Base-by-base conservation (phyloP, 2,329 filamentous ascomycete species). In the Paraphoma chrysanthemicola region DNA sequence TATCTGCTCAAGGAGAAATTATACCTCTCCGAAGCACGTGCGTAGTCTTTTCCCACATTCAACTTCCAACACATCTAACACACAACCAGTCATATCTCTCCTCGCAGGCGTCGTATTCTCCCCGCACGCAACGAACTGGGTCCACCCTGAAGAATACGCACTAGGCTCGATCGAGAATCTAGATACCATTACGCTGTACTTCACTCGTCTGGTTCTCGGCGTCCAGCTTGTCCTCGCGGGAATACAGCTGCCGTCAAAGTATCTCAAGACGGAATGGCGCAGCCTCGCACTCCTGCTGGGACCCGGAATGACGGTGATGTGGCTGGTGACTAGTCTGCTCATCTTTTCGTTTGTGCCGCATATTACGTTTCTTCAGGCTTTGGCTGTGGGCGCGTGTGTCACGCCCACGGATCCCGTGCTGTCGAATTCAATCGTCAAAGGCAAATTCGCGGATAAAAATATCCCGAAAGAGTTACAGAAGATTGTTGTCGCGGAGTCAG, bases 211-310 rank as follows among this genome's bases (percentile, higher is more conserved):
- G 0, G 93, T 97, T 0, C 86, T 97, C 0, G 93, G 93, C 3
- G 91, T 97, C 2, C 93, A 97, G 78, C 85, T 97, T 10, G 91
- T 97, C 8, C 82, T 97, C 6, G 93, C 93, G 0, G 93, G 93
- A 6, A 88, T 97, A 0, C 93, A 97, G 74, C 82, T 97, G 6
- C 93, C 93, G 0, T 91, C 88, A 71, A 89, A 90, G 57, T 97
- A 97, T 67, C 81, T 97, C 18, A 80, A 85, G 72, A 87, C 81
- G 63, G 88, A 97, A 86, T 93, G 91, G 90, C 90, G 86, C 69
- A 85, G 90, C 9, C 79, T 97, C 17, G 77, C 85, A 1, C 78
- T 94, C 10, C 84, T 97, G 16, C 84, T 97, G 6, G 92, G 92
- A 0, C 93, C 92, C 0, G 88, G 90, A 41, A 96, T 97, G 93